A percentile compares a stretch with the other conserved stretches of the same genome.
Evolutionary conservation across 768 basidiomycete genomes (phyloP).

Genomic region (Trametes maxima): DNA sequence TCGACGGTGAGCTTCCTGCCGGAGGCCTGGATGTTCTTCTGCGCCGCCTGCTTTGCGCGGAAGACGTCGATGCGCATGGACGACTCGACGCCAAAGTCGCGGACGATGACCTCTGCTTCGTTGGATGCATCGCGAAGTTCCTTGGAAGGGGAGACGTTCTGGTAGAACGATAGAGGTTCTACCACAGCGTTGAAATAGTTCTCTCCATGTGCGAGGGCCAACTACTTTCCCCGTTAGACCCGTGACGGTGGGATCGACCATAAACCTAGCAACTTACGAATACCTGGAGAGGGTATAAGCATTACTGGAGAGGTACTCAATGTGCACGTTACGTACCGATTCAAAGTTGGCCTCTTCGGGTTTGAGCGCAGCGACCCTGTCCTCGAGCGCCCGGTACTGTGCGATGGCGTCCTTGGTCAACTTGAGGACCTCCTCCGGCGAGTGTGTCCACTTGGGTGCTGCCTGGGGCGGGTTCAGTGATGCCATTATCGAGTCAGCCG

Average conservation of each 20-base stretch:
- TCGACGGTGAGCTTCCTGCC: constrained; percentile 63
- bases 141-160: constrained; percentile 76
- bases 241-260: constrained; percentile 41
- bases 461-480: constrained; percentile 64
- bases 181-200: constrained; percentile 50
- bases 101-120: constrained; percentile 66
- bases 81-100: constrained; percentile 73
- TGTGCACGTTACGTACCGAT: constrained; percentile 48
- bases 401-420: constrained; percentile 63
- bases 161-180: constrained; percentile 76
- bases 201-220: constrained; percentile 62
- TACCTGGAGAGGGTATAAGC: constrained; percentile 47
- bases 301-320: neutral
- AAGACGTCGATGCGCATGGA: constrained; percentile 85
- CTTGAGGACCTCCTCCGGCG: constrained; percentile 57
- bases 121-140: constrained; percentile 82
- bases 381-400: constrained; percentile 53
- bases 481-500: constrained; percentile 39
- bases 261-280: constrained; percentile 63
- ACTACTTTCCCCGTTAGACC: constrained; percentile 39
- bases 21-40: constrained; percentile 66
- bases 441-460: constrained; percentile 67
- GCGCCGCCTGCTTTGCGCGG: constrained; percentile 68
- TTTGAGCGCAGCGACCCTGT: constrained; percentile 61
- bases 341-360: constrained; percentile 63